These are phyloP conservation scores for Ramalina intermedia DNA, from an alignment of 495 filamentous ascomycete genomes.

Conservation along the genomic window DNA sequence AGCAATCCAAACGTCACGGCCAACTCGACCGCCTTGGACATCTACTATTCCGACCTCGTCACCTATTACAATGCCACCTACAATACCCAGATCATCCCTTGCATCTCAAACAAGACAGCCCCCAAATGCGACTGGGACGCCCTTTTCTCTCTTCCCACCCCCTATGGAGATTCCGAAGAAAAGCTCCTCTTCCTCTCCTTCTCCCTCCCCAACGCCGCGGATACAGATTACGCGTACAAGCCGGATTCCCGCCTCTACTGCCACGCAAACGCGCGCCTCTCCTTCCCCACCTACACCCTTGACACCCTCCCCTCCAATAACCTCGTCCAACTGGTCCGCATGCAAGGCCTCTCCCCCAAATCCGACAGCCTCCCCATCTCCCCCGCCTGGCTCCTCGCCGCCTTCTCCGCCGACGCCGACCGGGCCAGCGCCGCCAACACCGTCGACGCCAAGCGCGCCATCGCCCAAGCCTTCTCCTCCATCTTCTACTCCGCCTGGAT, in stretches of 20 bases:
- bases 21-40: constrained; percentile 1
- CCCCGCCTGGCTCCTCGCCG: constrained; percentile 16
- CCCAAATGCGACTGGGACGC: constrained; percentile 16
- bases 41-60: constrained; percentile 9
- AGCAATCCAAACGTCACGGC: neutral
- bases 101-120: constrained; percentile 3
- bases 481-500: neutral
- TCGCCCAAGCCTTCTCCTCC: constrained; percentile 1
- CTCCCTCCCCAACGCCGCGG: neutral
- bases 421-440: neutral
- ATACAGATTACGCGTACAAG: neutral
- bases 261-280: constrained; percentile 3
- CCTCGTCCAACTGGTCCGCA: constrained; percentile 2
- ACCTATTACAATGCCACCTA: constrained; percentile 9
- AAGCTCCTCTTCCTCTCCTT: neutral
- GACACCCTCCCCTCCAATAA: constrained; percentile 9
- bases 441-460: constrained; percentile 3
- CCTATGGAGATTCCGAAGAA: constrained; percentile 2
- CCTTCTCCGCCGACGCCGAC: constrained; percentile 12
- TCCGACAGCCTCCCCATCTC: constrained; percentile 1
- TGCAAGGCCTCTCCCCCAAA: constrained; percentile 1
- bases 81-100: constrained; percentile 5
- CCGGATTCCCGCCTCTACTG: constrained; percentile 3
- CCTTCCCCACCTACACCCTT: constrained; percentile 13
- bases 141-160: constrained; percentile 8